phyloP scores from a whole-genome alignment of 1,139 yeast species.

The Hansenula sp. region DNA sequence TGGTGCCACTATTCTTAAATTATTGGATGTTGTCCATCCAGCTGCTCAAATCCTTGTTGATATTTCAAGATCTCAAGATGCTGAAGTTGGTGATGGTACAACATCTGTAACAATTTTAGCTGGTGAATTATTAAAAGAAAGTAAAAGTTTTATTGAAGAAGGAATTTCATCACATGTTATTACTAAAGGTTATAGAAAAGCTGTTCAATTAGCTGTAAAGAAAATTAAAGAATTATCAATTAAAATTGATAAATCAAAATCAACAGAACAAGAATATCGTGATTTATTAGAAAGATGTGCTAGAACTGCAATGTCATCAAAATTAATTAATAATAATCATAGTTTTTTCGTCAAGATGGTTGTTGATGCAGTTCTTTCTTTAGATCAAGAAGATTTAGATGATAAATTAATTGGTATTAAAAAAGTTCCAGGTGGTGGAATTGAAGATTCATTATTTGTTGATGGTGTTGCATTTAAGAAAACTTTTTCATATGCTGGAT shows the following conservation, averaged over 20 bases:
- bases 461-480: slow-evolving; percentile 97
- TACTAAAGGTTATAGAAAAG: slow-evolving; percentile 82
- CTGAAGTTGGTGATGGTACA: slow-evolving; percentile 99
- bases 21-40: slow-evolving; percentile 95
- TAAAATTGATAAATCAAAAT: slow-evolving; percentile 44
- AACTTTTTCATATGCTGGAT: slow-evolving; percentile 96
- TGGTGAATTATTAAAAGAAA: slow-evolving; percentile 90
- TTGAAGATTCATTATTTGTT: slow-evolving; percentile 86
- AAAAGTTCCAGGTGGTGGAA: slow-evolving; percentile 93
- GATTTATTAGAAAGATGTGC: slow-evolving; percentile 89
- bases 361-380: slow-evolving; percentile 86
- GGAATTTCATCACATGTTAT: slow-evolving; percentile 90
- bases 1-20: slow-evolving; percentile 92
- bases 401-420: slow-evolving; percentile 91
- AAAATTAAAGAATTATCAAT: slow-evolving; percentile 74
- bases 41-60: slow-evolving; percentile 96
- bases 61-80: slow-evolving; percentile 94
- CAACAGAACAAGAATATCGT: slow-evolving; percentile 40
- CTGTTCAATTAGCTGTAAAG: slow-evolving; percentile 71
- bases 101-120: slow-evolving; percentile 93
- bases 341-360: slow-evolving; percentile 92
- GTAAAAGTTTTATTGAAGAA: slow-evolving; percentile 88
- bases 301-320: slow-evolving; percentile 95
- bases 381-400: slow-evolving; percentile 82
- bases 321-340: slow-evolving; percentile 82